These are phyloP conservation scores for Ampelocalamus luodianensis DNA, from an alignment of 176 grass and related monocot species.

Conservation along the genomic window DNA sequence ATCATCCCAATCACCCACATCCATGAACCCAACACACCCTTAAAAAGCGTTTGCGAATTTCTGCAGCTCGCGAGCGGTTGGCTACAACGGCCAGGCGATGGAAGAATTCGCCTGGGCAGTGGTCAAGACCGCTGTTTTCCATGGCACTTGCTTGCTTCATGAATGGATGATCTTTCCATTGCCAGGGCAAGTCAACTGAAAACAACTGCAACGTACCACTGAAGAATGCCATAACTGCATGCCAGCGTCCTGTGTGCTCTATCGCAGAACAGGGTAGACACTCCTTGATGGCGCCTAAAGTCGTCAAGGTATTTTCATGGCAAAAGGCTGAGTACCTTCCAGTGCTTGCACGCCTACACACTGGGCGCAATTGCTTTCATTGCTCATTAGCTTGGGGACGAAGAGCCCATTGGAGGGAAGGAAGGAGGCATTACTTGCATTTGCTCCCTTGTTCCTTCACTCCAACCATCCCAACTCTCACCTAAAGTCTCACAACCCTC, in stretches of 20 bases:
- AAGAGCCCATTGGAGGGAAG: not conserved
- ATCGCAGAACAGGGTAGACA: not conserved
- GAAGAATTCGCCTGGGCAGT: not conserved
- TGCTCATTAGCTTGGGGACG: not conserved
- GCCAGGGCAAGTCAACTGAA: not conserved
- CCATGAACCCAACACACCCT: too few relatives aligned
- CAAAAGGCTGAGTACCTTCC: not conserved
- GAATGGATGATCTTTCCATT: not conserved
- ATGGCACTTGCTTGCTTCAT: not conserved
- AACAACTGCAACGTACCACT: not conserved
- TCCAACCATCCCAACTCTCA: not conserved
- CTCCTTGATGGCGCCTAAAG: constrained; percentile 3
- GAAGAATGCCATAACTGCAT: not conserved
- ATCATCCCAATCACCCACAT: too few relatives aligned
- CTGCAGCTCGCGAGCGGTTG: not conserved
- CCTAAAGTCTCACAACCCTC: not conserved
- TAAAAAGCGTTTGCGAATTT: not conserved
- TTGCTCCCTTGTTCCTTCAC: not conserved
- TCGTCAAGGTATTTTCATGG: not conserved
- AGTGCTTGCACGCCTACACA: not conserved
- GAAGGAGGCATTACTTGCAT: not conserved
- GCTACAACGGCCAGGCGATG: too few relatives aligned
- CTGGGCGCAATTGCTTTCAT: not conserved
- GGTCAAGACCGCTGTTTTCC: not conserved
- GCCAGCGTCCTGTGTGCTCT: not conserved